Conservation (phyloP, 345 rosid species). For the Litchi chinensis region DNA sequence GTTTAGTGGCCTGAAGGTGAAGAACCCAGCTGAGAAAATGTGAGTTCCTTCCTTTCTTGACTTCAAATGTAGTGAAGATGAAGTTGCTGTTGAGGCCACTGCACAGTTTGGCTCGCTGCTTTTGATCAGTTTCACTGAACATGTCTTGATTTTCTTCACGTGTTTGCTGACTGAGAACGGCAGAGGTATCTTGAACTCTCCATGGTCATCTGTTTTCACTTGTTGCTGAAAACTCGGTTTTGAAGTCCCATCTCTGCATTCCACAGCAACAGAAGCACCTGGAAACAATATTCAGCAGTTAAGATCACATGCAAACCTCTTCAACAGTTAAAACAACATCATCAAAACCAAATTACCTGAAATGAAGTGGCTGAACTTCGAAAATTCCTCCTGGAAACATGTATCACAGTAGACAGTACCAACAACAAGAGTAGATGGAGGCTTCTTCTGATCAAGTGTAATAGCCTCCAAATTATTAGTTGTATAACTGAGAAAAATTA, state of each 20-base stretch:
- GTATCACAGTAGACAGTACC: conserved; percentile 94
- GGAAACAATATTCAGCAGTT: conserved; percentile 15
- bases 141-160: conserved; percentile 63
- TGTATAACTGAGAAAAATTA: conserved; percentile 31
- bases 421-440: conserved; percentile 63
- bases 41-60: conserved; percentile 48
- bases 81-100: conserved; percentile 66
- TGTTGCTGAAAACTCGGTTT: conserved; percentile 50
- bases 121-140: conserved; percentile 62
- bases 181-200: conserved; percentile 64
- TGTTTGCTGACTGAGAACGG: conserved; percentile 72
- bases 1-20: conserved; percentile 75
- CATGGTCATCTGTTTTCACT: conserved; percentile 69
- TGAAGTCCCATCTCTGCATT: conserved; percentile 57
- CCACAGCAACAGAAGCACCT: conserved; percentile 84
- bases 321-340: neutral
- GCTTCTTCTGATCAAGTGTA: conserved; percentile 30
- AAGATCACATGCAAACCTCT: neutral
- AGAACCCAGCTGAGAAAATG: conserved; percentile 90
- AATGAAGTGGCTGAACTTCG: conserved; percentile 68
- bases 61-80: conserved; percentile 62
- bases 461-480: conserved; percentile 31
- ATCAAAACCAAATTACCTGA: conserved; percentile 49
- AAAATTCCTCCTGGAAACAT: conserved; percentile 61
- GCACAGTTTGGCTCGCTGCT: conserved; percentile 81